A percentile compares a stretch with the other conserved stretches of the same genome.
Evolutionary conservation across 2,329 filamentous ascomycete genomes (phyloP).

Genomic region (Hypoxylon sp.): DNA sequence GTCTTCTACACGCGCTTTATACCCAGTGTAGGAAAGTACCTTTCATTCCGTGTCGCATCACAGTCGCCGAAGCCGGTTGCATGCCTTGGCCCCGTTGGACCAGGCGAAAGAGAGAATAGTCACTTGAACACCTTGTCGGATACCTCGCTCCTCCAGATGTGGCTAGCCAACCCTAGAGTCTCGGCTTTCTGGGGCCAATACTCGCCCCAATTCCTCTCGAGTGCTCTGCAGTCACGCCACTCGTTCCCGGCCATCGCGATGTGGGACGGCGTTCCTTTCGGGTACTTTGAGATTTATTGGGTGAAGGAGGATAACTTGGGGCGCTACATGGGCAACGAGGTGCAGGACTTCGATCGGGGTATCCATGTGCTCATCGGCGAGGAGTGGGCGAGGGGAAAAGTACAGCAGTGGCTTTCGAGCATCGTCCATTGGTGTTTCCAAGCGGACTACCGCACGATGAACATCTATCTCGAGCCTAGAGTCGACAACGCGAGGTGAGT

Average conservation of each 20-base stretch:
- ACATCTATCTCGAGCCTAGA: constrained; percentile 87
- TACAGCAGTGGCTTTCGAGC: constrained; percentile 84
- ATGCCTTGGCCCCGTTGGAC: constrained; percentile 70
- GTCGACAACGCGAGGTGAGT: constrained; percentile 89
- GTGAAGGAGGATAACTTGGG: constrained; percentile 90
- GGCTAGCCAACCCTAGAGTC: constrained; percentile 90
- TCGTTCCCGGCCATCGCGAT: constrained; percentile 92
- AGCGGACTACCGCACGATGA: constrained; percentile 83
- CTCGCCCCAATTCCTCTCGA: constrained; percentile 74
- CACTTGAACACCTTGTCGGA: constrained; percentile 64
- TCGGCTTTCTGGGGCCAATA: constrained; percentile 84
- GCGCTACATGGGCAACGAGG: constrained; percentile 72
- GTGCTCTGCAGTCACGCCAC: constrained; percentile 74
- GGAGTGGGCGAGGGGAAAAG: constrained; percentile 87
- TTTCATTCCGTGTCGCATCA: constrained; percentile 89
- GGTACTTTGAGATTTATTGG: constrained; percentile 99
- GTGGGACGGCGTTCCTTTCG: constrained; percentile 96
- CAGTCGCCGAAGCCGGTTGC: constrained; percentile 72
- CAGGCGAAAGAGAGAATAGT: constrained; percentile 55
- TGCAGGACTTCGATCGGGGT: constrained; percentile 86
- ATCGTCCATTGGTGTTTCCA: constrained; percentile 88
- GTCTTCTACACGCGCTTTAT: constrained; percentile 91
- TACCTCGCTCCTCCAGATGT: constrained; percentile 76
- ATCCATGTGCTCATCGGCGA: constrained; percentile 92
- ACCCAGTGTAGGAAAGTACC: constrained; percentile 82